Evolutionary conservation across 2,329 filamentous ascomycete genomes (phyloP).

Genomic region (Arachnomyces sp.): DNA sequence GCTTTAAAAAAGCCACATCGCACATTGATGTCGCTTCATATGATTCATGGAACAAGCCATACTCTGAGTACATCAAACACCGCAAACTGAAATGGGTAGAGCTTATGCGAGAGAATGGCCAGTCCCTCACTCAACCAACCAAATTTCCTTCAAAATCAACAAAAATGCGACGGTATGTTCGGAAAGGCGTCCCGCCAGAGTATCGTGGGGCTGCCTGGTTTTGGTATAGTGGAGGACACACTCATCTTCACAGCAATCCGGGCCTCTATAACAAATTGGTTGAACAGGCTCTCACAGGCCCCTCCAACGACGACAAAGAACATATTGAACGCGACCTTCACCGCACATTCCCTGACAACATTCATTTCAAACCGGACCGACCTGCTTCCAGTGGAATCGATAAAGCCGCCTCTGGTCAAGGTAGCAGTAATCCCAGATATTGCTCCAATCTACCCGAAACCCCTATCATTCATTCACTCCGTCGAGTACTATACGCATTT

Average conservation of each 20-base stretch:
- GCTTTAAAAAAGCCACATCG: slow-evolving; percentile 81
- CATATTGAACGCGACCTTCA: slow-evolving; percentile 91
- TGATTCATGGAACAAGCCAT: slow-evolving; percentile 70
- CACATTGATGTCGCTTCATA: slow-evolving; percentile 71
- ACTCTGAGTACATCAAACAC: slow-evolving; percentile 66
- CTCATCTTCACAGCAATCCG: slow-evolving; percentile 65
- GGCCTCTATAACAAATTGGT: slow-evolving; percentile 70
- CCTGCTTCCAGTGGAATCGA: slow-evolving; percentile 17
- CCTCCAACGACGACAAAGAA: slow-evolving; percentile 70
- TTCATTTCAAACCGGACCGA: slow-evolving; percentile 69
- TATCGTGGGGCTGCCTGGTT: slow-evolving; percentile 97
- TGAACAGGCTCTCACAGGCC: slow-evolving; percentile 54
- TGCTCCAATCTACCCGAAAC: slow-evolving; percentile 51
- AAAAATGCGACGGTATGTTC: slow-evolving; percentile 82
- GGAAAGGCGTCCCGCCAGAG: slow-evolving; percentile 88
- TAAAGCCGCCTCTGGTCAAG: slow-evolving; percentile 19
- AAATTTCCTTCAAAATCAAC: slow-evolving; percentile 72
- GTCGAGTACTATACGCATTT: slow-evolving; percentile 81
- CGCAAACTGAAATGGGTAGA: slow-evolving; percentile 74
- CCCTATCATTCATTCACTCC: slow-evolving; percentile 69
- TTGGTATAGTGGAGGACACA: slow-evolving; percentile 84
- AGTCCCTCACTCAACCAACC: slow-evolving; percentile 64
- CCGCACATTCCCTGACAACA: slow-evolving; percentile 89
- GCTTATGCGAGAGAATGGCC: slow-evolving; percentile 66
- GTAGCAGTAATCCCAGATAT: slow-evolving; percentile 31